Evolutionary conservation across 108 stramenopile genomes (phyloP).

Genomic region (Nannochloropsis gaditana): DNA sequence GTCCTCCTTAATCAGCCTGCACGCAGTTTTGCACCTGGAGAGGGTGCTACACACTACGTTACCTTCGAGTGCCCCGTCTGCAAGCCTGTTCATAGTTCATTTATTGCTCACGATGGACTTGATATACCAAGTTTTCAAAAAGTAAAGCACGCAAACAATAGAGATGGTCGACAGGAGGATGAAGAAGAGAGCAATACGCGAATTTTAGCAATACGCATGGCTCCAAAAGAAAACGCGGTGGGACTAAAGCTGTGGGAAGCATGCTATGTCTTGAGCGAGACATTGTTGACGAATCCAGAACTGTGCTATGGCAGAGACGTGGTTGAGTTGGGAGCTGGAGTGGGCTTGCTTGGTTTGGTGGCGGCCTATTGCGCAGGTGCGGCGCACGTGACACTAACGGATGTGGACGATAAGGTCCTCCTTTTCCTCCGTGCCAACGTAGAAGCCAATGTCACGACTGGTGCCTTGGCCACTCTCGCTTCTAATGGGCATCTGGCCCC

Average conservation of each 20-base stretch:
- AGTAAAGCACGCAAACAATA: background rate
- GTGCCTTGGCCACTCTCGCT: background rate
- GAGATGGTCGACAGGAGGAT: background rate
- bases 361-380: slow-evolving; percentile 8
- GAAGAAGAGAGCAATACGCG: background rate
- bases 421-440: background rate
- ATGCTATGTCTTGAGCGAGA: background rate
- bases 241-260: slow-evolving; percentile 19
- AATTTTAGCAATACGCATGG: slow-evolving; percentile 1
- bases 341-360: background rate
- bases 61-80: background rate
- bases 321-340: background rate
- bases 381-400: background rate
- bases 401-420: background rate
- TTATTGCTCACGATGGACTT: background rate
- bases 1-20: background rate
- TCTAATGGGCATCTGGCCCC: background rate
- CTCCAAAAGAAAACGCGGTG: background rate
- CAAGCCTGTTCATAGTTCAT: background rate
- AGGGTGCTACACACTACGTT: background rate
- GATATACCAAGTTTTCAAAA: background rate
- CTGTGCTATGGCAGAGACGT: background rate
- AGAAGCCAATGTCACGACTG: background rate
- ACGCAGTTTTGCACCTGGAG: background rate
- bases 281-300: background rate